phyloP scores from a whole-genome alignment of 2,329 filamentous ascomycete genomes.

The Thyridium curvatum region DNA sequence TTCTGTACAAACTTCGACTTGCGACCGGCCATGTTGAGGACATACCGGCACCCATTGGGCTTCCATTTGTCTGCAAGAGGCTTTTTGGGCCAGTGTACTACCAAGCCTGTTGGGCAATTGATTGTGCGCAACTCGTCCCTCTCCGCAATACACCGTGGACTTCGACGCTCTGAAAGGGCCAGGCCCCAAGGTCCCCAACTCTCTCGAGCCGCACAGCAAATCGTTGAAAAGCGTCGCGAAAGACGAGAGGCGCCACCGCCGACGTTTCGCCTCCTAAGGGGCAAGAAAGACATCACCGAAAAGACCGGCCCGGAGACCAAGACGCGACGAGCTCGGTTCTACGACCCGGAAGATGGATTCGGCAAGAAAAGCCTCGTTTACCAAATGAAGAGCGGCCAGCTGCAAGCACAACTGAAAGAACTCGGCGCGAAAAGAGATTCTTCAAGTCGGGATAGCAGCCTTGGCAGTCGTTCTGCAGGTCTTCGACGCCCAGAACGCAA shows the following conservation, averaged over 20 bases:
- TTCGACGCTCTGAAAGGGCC: constrained; percentile 7
- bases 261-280: constrained; percentile 31
- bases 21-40: too few relatives aligned
- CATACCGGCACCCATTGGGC: too few relatives aligned
- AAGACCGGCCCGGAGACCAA: constrained; percentile 30
- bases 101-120: too few relatives aligned
- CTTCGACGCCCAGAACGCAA: too few relatives aligned
- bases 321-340: constrained; percentile 45
- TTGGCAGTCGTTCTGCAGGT: background rate
- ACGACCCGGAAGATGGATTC: constrained; percentile 40
- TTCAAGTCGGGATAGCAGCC: constrained; percentile 7
- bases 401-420: constrained; percentile 24
- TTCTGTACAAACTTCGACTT: too few relatives aligned
- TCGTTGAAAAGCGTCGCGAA: constrained; percentile 6
- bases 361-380: constrained; percentile 53
- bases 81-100: too few relatives aligned
- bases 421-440: constrained; percentile 4
- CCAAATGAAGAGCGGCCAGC: constrained; percentile 39
- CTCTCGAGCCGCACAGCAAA: too few relatives aligned
- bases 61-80: too few relatives aligned
- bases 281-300: constrained; percentile 46
- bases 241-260: constrained; percentile 15
- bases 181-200: background rate
- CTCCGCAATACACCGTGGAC: constrained; percentile 13
- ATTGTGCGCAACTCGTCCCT: constrained; percentile 10